Conservation (phyloP, 495 filamentous ascomycete species). For the Saxispiralis lemnorum region DNA sequence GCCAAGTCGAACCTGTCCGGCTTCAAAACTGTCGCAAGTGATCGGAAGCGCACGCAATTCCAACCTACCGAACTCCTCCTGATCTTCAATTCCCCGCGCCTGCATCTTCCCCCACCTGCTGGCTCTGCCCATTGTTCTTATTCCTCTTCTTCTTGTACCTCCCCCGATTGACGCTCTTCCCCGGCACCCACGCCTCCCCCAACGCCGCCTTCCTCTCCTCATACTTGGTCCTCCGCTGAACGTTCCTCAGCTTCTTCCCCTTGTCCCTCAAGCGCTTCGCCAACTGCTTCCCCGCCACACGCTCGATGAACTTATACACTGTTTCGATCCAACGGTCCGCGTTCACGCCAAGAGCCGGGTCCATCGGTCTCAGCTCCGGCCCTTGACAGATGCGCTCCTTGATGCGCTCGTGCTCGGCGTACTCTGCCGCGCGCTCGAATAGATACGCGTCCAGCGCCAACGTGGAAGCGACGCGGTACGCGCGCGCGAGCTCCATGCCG, state of each 20-base stretch:
- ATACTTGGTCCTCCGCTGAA: neutral
- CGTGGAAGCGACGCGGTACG: conserved; percentile 7
- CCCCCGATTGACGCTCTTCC: too few species aligned
- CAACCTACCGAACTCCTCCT: too few species aligned
- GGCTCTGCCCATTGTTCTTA: too few species aligned
- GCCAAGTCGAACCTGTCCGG: too few species aligned
- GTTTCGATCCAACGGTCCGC: conserved; percentile 1
- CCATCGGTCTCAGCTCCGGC: neutral
- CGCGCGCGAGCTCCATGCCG: conserved; percentile 5
- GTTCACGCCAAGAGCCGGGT: neutral
- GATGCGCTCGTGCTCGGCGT: conserved; percentile 2
- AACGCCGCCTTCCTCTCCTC: too few species aligned
- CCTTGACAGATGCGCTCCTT: conserved; percentile 6
- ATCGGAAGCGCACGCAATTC: too few species aligned
- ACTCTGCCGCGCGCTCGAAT: conserved; percentile 3
- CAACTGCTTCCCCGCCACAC: neutral
- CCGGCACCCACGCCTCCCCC: too few species aligned
- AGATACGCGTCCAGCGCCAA: neutral
- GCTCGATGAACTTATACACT: neutral
- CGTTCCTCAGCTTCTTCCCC: neutral
- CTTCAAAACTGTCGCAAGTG: too few species aligned
- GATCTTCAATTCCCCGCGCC: too few species aligned
- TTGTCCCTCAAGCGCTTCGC: neutral
- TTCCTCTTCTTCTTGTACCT: too few species aligned
- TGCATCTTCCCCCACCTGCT: too few species aligned